phyloP scores from a whole-genome alignment of 2,329 filamentous ascomycete genomes.

The Phialophora tarda region DNA sequence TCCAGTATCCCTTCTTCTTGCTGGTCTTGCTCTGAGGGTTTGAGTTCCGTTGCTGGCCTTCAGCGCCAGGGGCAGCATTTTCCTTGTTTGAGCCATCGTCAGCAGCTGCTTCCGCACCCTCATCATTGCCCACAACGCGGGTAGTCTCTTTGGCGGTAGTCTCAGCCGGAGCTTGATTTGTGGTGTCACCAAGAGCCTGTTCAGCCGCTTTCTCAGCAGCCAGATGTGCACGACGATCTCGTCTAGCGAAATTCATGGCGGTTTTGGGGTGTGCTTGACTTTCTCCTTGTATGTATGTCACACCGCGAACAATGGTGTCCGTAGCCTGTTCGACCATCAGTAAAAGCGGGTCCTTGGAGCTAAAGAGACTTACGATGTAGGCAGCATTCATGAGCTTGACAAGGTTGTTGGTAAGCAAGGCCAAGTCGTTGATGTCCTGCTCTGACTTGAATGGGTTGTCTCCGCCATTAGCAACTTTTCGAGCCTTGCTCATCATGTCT shows the following conservation, averaged over 20 bases:
- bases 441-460: slow-evolving; percentile 3
- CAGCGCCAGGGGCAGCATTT: background rate
- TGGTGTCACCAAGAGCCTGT: background rate
- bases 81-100: slow-evolving; percentile 1
- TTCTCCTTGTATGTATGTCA: slow-evolving; percentile 22
- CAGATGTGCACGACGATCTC: slow-evolving; percentile 13
- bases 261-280: slow-evolving; percentile 9
- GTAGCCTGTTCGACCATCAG: slow-evolving; percentile 15
- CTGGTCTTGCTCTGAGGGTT: background rate
- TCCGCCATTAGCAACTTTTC: slow-evolving; percentile 1
- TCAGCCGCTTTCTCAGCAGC: slow-evolving; percentile 7
- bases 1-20: slow-evolving; percentile 16
- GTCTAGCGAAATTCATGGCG: slow-evolving; percentile 11
- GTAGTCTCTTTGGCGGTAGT: background rate
- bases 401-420: slow-evolving; percentile 19
- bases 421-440: slow-evolving; percentile 8
- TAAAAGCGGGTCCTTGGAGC: background rate
- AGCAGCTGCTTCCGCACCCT: background rate
- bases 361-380: slow-evolving; percentile 19
- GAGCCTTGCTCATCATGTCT: slow-evolving; percentile 15
- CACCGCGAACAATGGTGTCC: slow-evolving; percentile 23
- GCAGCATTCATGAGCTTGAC: slow-evolving; percentile 25
- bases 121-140: background rate
- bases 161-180: background rate
- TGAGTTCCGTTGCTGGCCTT: slow-evolving; percentile 3